Evolutionary conservation across 441 rosid genomes (phyloP).

Genomic region (Adansonia grandidieri): DNA sequence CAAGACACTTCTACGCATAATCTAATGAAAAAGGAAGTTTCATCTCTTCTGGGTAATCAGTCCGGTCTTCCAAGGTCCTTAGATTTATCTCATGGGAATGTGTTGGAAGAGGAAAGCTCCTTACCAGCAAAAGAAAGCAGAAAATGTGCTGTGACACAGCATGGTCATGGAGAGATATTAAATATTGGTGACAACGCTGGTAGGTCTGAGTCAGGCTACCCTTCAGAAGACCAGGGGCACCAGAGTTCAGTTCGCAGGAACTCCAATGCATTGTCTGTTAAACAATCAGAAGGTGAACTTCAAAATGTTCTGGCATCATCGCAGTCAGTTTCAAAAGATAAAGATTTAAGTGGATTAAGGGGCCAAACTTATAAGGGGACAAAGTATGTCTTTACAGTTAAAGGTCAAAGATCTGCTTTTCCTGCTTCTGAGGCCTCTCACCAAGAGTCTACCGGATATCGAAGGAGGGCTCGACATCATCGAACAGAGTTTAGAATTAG

Average conservation of each 20-base stretch:
- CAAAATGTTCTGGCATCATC: slow-evolving; percentile 41
- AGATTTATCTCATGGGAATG: slow-evolving; percentile 52
- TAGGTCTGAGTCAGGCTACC: slow-evolving; percentile 42
- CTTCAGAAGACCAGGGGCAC: slow-evolving; percentile 39
- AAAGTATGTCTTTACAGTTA: slow-evolving; percentile 50
- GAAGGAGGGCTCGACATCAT: slow-evolving; percentile 64
- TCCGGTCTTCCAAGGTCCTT: slow-evolving; percentile 48
- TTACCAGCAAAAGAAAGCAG: slow-evolving; percentile 40
- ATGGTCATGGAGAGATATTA: slow-evolving; percentile 49
- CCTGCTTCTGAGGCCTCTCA: slow-evolving; percentile 55
- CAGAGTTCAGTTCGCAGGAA: slow-evolving; percentile 40
- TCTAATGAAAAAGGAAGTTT: not conserved
- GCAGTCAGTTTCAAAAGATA: slow-evolving; percentile 42
- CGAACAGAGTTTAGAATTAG: slow-evolving; percentile 79
- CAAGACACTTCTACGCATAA: slow-evolving; percentile 40
- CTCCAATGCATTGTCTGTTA: slow-evolving; percentile 38
- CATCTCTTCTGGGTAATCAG: slow-evolving; percentile 51
- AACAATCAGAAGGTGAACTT: slow-evolving; percentile 50
- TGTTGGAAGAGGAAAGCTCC: slow-evolving; percentile 43
- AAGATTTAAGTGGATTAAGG: slow-evolving; percentile 40
- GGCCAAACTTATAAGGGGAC: slow-evolving; percentile 53
- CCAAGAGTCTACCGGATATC: slow-evolving; percentile 60
- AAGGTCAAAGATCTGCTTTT: slow-evolving; percentile 53
- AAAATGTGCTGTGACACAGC: slow-evolving; percentile 41
- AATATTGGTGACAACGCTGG: slow-evolving; percentile 31